Base-by-base conservation (phyloP, 164 flowering plant species). In the Dillenia turbinata region DNA sequence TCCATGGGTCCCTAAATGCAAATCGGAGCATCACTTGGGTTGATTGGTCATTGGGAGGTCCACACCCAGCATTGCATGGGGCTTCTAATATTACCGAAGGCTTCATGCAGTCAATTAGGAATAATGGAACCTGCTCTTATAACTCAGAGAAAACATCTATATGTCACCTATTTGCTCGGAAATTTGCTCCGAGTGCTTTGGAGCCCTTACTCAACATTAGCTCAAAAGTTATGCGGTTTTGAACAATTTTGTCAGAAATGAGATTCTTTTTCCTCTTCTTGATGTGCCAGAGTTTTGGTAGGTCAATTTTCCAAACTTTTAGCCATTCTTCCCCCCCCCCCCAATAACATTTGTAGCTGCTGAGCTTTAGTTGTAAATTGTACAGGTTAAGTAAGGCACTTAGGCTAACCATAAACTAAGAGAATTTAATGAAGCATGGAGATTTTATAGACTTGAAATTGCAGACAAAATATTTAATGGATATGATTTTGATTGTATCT, bases 1-100 rank as follows among this genome's bases (percentile, higher is more conserved):
- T 86, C 69, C 75, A 78, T 51, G 88, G 82, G 11, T 59, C 85
- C 2, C 66, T 68, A 11, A 84, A 72, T 59, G 73, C 93, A 9
- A 91, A 88, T 54, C 76, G 97, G 48, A 85, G 77, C 16, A 78
- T 91, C 47, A 91, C 97, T 10, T 91, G 92, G 89, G 97, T 91
- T 2, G 88, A 88, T 56, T 91, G 97, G 97, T 88, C 97, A 0
- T 9, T 71, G 16, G 79, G 84, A 11, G 93, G 88, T 8, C 90
- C 96, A 1, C 97, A 91, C 63, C 97, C 95, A 12, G 91, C 87
- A 5, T 73, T 66, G 9, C 82, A 67, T 66, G 79, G 54, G 14
- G 69, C 55, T 44, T 80, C 33, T 8, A 76, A 88, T 63, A 75
- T 88, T 11, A 87, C 91, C 2, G 86, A 78, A 68, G 71, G 64